A percentile compares a stretch with the other conserved stretches of the same genome.
Conservation (phyloP, 2,329 filamentous ascomycete species). For the Apiospora koreana region DNA sequence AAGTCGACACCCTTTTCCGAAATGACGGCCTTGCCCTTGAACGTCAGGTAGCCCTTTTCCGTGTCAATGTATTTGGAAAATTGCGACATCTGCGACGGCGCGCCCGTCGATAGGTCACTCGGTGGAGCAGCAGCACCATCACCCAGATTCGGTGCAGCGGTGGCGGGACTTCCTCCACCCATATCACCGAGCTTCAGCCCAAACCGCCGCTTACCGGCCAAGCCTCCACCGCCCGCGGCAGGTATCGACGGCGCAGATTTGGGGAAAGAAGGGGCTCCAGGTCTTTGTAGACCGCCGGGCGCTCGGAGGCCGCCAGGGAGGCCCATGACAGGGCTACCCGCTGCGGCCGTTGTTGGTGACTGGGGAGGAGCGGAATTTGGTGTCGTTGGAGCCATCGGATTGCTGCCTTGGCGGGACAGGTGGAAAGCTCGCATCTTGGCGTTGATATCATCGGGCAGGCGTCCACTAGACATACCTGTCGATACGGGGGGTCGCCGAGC, state of each 20-base stretch:
- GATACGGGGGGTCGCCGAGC: constrained; percentile 54
- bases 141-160: not conserved
- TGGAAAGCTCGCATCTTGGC: constrained; percentile 50
- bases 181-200: constrained; percentile 64
- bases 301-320: constrained; percentile 46
- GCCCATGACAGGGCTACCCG: constrained; percentile 28
- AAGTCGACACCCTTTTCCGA: constrained; percentile 92
- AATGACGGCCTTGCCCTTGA: constrained; percentile 89
- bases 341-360: constrained; percentile 24
- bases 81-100: constrained; percentile 55
- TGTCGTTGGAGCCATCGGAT: constrained; percentile 28
- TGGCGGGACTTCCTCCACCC: constrained; percentile 34
- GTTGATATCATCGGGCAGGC: constrained; percentile 45
- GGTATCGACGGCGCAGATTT: constrained; percentile 55
- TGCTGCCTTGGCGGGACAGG: constrained; percentile 45
- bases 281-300: constrained; percentile 39
- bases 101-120: constrained; percentile 22
- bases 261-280: constrained; percentile 48
- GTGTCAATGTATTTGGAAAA: constrained; percentile 84
- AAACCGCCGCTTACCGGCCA: constrained; percentile 65
- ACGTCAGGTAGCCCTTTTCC: constrained; percentile 87
- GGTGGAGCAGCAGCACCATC: not conserved
- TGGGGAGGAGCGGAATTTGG: constrained; percentile 31
- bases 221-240: constrained; percentile 30
- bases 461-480: constrained; percentile 41